phyloP scores from a whole-genome alignment of 805 yeast species.

The Barnettozyma populi region DNA sequence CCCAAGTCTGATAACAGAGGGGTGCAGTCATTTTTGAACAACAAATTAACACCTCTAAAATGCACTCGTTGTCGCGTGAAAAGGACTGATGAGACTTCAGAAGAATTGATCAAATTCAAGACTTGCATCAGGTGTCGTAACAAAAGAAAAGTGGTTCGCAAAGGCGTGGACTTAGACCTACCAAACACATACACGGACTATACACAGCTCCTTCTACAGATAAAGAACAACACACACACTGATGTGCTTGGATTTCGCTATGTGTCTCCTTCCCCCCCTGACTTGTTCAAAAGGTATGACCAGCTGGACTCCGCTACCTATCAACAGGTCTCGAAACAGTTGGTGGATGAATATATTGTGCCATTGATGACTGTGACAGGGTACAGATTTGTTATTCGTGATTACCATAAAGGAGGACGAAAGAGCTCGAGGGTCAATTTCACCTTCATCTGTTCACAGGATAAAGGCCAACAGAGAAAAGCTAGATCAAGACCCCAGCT shows the following conservation, averaged over 20 bases:
- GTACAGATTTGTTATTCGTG: conserved; percentile 39
- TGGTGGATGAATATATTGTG: conserved; percentile 32
- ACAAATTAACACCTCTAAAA: conserved; percentile 22
- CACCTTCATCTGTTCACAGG: conserved; percentile 42
- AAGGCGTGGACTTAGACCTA: conserved; percentile 5
- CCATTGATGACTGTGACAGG: conserved; percentile 39
- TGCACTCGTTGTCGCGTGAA: conserved; percentile 41
- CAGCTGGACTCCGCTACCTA: conserved; percentile 28
- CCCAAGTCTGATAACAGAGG: conserved; percentile 1
- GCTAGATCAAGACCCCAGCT: conserved; percentile 29
- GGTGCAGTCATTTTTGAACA: not conserved
- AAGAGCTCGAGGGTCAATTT: conserved; percentile 37
- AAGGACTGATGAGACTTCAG: conserved; percentile 29
- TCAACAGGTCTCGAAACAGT: conserved; percentile 29
- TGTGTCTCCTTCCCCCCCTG: conserved; percentile 28
- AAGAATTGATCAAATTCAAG: conserved; percentile 33
- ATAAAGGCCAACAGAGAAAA: conserved; percentile 36
- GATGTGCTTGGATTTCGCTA: conserved; percentile 34
- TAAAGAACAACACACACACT: conserved; percentile 29
- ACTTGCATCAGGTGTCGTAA: conserved; percentile 37
- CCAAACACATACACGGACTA: conserved; percentile 31
- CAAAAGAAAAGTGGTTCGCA: conserved; percentile 32
- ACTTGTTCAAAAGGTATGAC: conserved; percentile 30
- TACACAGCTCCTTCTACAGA: conserved; percentile 28
- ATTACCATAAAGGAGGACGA: conserved; percentile 39